Evolutionary conservation across 306 rosid species (phyloP).

Genomic region (Leucaena leucocephala): DNA sequence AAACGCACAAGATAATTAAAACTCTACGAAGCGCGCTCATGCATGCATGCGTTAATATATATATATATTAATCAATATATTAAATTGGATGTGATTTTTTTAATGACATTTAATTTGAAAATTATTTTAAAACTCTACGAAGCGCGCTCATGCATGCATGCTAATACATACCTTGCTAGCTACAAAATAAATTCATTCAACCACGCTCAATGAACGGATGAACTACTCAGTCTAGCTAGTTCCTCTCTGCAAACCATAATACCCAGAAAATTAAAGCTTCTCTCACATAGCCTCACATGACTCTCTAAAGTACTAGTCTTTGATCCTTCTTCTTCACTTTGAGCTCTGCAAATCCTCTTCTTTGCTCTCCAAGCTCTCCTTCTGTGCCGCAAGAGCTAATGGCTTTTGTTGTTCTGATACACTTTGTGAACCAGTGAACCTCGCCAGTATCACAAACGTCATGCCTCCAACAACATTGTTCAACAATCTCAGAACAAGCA

Average conservation of each 20-base stretch:
- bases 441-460: conserved; percentile 85
- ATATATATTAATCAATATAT: background rate
- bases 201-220: background rate
- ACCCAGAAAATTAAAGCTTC: background rate
- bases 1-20: background rate
- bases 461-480: conserved; percentile 90
- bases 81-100: background rate
- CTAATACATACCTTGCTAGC: background rate
- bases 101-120: background rate
- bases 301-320: background rate
- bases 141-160: too few relatives aligned
- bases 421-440: conserved; percentile 84
- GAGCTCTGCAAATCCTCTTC: conserved; percentile 48
- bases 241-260: background rate
- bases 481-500: conserved; percentile 71
- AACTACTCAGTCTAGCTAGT: background rate
- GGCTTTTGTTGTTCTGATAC: conserved; percentile 41
- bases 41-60: background rate
- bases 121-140: background rate
- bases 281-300: background rate
- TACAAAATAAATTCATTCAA: background rate
- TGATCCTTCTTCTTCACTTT: conserved; percentile 47
- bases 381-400: conserved; percentile 31
- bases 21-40: too few relatives aligned
- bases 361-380: conserved; percentile 55